Conservation (phyloP, 2,329 filamentous ascomycete genomes). For the Sclerotinia subarctica region DNA sequence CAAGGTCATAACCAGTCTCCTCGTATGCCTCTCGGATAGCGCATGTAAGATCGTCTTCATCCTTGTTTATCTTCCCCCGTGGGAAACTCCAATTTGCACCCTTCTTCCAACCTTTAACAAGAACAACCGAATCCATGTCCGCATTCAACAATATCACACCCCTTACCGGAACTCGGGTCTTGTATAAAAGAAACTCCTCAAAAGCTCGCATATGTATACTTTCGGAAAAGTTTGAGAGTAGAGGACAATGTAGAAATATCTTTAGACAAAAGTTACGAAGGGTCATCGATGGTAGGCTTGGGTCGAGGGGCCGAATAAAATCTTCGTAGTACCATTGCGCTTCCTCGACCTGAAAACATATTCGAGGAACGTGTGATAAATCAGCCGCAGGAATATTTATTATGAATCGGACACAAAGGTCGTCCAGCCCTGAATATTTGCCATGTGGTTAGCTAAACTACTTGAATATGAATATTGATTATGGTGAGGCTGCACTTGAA, state of each 20-base stretch:
- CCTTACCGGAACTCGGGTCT: slow-evolving; percentile 87
- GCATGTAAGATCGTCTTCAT: slow-evolving; percentile 90
- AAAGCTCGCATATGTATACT: slow-evolving; percentile 80
- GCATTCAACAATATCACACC: slow-evolving; percentile 91
- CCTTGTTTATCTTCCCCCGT: slow-evolving; percentile 95
- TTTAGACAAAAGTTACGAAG: slow-evolving; percentile 81
- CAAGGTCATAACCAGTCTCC: slow-evolving; percentile 87
- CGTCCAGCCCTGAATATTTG: slow-evolving; percentile 73
- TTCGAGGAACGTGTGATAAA: slow-evolving; percentile 81
- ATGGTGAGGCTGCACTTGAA: background rate
- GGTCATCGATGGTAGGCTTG: slow-evolving; percentile 77
- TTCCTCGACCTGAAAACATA: slow-evolving; percentile 98
- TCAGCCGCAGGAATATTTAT: slow-evolving; percentile 94
- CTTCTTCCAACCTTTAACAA: slow-evolving; percentile 99
- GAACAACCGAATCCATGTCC: slow-evolving; percentile 87
- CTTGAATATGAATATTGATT: background rate
- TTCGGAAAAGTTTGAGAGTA: slow-evolving; percentile 76
- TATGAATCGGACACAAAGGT: slow-evolving; percentile 96
- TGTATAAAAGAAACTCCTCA: slow-evolving; percentile 89
- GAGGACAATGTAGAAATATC: slow-evolving; percentile 91
- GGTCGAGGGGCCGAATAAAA: slow-evolving; percentile 89
- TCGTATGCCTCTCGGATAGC: slow-evolving; percentile 93
- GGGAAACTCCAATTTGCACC: slow-evolving; percentile 95
- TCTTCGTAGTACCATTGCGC: slow-evolving; percentile 99
- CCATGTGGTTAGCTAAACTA: slow-evolving; percentile 26